Conservation (phyloP, 2,329 filamentous ascomycete genomes). For the Tolypocladium album region DNA sequence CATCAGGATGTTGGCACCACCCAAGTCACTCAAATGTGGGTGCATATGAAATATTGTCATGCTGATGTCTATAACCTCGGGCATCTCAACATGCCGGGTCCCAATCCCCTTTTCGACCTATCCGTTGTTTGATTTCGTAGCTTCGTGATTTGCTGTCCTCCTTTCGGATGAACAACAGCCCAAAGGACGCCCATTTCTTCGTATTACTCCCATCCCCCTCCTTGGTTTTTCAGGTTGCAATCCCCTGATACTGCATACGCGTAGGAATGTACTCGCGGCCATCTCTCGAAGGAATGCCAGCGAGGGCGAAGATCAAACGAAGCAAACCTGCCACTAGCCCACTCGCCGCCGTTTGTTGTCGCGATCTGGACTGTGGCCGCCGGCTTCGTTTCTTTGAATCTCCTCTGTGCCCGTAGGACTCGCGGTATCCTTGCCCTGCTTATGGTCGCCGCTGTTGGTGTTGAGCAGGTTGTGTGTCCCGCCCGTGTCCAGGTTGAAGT, state of each 20-base stretch:
- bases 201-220: background rate
- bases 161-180: background rate
- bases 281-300: background rate
- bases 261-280: background rate
- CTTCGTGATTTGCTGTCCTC: background rate
- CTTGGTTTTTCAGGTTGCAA: too few relatives aligned
- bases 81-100: background rate
- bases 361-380: conserved; percentile 12
- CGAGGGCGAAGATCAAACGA: background rate
- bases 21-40: background rate
- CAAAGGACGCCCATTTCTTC: background rate
- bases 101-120: background rate
- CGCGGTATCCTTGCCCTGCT: conserved; percentile 24
- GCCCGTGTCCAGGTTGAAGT: conserved; percentile 35
- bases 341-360: conserved; percentile 28
- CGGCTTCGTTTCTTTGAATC: conserved; percentile 32
- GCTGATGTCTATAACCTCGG: background rate
- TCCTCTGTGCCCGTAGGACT: conserved; percentile 41
- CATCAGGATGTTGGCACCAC: background rate
- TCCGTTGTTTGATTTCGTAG: background rate
- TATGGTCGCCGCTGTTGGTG: background rate
- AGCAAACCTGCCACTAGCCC: conserved; percentile 8
- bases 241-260: background rate
- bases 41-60: background rate
- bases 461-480: conserved; percentile 7